Evolutionary conservation across 306 rosid species (phyloP).

Genomic region (Malus asiatica): DNA sequence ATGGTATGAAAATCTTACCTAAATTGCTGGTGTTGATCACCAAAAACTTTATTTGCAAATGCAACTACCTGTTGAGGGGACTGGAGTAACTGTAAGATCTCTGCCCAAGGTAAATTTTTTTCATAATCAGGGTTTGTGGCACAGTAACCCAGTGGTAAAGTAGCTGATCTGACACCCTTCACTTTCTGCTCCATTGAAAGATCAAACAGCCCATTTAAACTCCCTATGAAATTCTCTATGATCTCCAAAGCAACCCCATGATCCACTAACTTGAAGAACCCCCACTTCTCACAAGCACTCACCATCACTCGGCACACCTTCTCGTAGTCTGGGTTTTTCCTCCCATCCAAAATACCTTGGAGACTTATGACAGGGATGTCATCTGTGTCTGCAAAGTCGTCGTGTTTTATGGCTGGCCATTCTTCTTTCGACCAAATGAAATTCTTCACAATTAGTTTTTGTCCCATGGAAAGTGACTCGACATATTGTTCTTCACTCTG

Average conservation of each 20-base stretch:
- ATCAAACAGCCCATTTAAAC: neutral
- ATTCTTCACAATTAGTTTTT: slow-evolving; percentile 7
- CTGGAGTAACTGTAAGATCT: slow-evolving; percentile 11
- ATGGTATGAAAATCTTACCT: neutral
- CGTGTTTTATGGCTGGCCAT: slow-evolving; percentile 4
- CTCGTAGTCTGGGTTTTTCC: neutral
- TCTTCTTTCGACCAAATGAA: slow-evolving; percentile 10
- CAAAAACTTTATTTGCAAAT: slow-evolving; percentile 8
- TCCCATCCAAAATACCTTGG: neutral
- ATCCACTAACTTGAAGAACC: slow-evolving; percentile 9
- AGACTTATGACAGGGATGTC: slow-evolving; percentile 9
- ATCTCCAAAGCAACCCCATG: slow-evolving; percentile 4
- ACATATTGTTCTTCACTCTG: slow-evolving; percentile 1
- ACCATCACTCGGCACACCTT: neutral
- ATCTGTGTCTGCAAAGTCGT: neutral
- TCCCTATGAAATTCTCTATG: neutral
- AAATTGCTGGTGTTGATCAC: slow-evolving; percentile 8
- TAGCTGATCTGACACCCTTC: slow-evolving; percentile 11
- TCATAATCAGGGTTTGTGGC: slow-evolving; percentile 14
- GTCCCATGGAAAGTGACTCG: slow-evolving; percentile 9
- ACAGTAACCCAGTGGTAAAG: slow-evolving; percentile 3
- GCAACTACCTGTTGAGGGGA: neutral
- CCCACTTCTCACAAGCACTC: slow-evolving; percentile 11
- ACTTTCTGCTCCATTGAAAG: slow-evolving; percentile 8
- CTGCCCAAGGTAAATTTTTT: slow-evolving; percentile 12